phyloP scores from a whole-genome alignment of 371 early-diverging fungal genomes.

The Batrachochytrium dendrobatidis region DNA sequence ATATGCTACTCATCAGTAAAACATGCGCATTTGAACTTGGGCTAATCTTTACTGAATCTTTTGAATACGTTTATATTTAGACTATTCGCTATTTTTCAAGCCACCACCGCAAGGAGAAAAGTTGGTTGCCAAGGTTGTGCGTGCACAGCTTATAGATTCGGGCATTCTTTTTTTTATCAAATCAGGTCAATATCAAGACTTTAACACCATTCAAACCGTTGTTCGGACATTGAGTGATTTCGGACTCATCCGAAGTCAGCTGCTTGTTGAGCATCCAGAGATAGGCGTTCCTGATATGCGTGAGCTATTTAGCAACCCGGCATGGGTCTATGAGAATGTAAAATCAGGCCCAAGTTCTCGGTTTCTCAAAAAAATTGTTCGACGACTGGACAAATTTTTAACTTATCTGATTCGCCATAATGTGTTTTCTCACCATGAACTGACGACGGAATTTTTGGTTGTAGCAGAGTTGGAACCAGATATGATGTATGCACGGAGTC shows the following conservation, averaged over 20 bases:
- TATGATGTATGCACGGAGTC: constrained; percentile 1
- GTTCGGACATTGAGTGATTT: not conserved
- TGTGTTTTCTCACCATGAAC: constrained; percentile 3
- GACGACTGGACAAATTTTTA: not conserved
- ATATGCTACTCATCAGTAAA: no score
- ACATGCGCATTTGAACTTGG: no score
- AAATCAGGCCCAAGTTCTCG: not conserved
- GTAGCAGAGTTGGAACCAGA: constrained; percentile 1
- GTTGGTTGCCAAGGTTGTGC: not conserved
- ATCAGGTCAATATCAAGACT: not conserved
- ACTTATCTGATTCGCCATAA: not conserved
- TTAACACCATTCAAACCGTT: not conserved
- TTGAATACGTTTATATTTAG: no score
- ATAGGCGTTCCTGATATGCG: not conserved
- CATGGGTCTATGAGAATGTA: not conserved
- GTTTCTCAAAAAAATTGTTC: not conserved
- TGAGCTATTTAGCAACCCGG: not conserved
- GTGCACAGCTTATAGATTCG: not conserved
- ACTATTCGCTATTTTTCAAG: not conserved
- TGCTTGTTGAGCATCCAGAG: constrained; percentile 1
- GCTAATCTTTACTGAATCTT: no score
- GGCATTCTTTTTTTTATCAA: not conserved
- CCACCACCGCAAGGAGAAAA: not conserved
- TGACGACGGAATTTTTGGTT: not conserved
- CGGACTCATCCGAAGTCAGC: not conserved